Evolutionary conservation across 495 filamentous ascomycete genomes (phyloP), one percentile per base, ranked within the genome.

Genomic region (Thozetella sp.): DNA sequence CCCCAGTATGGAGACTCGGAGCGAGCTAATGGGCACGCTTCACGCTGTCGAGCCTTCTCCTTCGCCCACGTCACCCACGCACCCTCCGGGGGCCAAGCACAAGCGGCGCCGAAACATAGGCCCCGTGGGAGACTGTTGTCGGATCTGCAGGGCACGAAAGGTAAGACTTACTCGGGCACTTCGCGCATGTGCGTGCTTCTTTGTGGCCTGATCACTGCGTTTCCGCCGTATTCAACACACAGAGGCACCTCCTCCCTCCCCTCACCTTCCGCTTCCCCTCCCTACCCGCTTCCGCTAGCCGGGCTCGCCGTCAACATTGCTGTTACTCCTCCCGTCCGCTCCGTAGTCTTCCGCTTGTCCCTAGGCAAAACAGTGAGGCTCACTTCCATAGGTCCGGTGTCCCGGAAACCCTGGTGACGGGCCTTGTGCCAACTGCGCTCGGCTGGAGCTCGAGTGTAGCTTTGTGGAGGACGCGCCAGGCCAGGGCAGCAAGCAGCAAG

Each of bases 361-460:
- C 43, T 48, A 3, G 43, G n/a, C 43, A 10, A 4, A 48, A 20
- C 3, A 13, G 9, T 13, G 4, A 48, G 9, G 20, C 43, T 19
- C 43, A 19, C 43, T 3, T 10, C n/a, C n/a, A 20, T 19, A 48
- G 43, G 43, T 48, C 4, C 43, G 43, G 10, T 62, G 60, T 43
- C 48, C 51, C 0, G 60, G 60, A 13, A 58, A 53, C 13, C 46
- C 60, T 12, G 50, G 43, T 19, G 37, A 58, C 30, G 55, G 55
- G 12, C 40, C 60, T 10, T 62, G 60, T 37, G 34, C 25, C 55
- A 62, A 62, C 55, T 62, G 60, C 52, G 55, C 60, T 6, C 52
- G 60, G 27, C 50, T 62, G 9, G 56, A 62, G 51, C 51, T 62
- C 23, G 48, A 25, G 6, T 62, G 60, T 17, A 55, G 43, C 43